A percentile compares a stretch with the other conserved stretches of the same genome.
Evolutionary conservation across 1,139 yeast species (phyloP).

Genomic region (Chernovozyma sophiae-reginae): DNA sequence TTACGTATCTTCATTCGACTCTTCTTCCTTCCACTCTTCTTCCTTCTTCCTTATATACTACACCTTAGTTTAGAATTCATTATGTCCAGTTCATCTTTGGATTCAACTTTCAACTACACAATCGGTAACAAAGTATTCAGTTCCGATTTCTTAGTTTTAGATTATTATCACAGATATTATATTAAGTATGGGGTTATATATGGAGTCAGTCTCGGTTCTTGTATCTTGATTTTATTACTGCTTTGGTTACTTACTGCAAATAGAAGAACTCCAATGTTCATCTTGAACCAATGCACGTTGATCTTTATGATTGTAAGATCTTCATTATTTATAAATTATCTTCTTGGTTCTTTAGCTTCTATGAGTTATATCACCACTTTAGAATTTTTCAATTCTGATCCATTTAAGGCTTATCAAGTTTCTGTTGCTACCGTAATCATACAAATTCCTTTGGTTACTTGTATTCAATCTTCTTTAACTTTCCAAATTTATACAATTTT

Average conservation of each 20-base stretch:
- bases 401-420: constrained; percentile 23
- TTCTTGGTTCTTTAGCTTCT: constrained; percentile 50
- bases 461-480: constrained; percentile 61
- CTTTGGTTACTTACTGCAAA: constrained; percentile 39
- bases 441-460: constrained; percentile 53
- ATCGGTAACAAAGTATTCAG: constrained; percentile 5
- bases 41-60: too few relatives aligned
- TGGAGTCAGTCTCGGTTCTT: constrained; percentile 28
- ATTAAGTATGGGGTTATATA: constrained; percentile 15
- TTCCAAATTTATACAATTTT: constrained; percentile 72
- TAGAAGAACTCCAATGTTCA: constrained; percentile 62
- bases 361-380: constrained; percentile 49
- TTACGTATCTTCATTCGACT: too few relatives aligned
- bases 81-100: background rate
- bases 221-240: constrained; percentile 20
- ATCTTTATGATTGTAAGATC: constrained; percentile 54
- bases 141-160: constrained; percentile 10
- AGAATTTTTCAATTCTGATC: constrained; percentile 22
- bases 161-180: constrained; percentile 8
- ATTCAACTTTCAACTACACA: constrained; percentile 11
- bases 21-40: too few relatives aligned
- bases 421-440: constrained; percentile 59
- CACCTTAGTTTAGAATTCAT: too few relatives aligned
- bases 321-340: constrained; percentile 50
- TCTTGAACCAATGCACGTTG: constrained; percentile 61